These are phyloP conservation scores for Kluyveromyces nonfermentans DNA, from an alignment of 805 yeast species.

Conservation along the genomic window DNA sequence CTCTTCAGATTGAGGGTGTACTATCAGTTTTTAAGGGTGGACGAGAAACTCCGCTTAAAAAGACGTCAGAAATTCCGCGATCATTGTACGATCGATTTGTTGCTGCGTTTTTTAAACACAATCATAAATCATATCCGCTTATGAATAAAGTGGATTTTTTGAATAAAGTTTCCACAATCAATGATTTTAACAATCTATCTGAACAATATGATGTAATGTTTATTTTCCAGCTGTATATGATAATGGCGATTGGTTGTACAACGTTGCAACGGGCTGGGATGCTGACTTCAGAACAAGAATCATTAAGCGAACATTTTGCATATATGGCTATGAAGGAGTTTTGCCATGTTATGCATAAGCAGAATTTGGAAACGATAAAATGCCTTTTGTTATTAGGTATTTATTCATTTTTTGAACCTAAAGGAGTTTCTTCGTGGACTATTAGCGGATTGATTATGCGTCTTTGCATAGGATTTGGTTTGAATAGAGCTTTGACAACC, in stretches of 20 bases:
- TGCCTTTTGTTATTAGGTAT: conserved; percentile 38
- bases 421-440: conserved; percentile 44
- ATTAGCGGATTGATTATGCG: conserved; percentile 40
- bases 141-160: conserved; percentile 32
- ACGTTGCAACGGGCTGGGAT: conserved; percentile 36
- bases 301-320: conserved; percentile 34
- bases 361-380: conserved; percentile 34
- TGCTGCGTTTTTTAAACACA: conserved; percentile 37
- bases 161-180: conserved; percentile 24
- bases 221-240: conserved; percentile 41
- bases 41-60: conserved; percentile 19
- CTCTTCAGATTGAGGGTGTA: conserved; percentile 25
- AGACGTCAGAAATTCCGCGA: conserved; percentile 24
- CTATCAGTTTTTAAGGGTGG: conserved; percentile 26
- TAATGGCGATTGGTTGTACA: conserved; percentile 47
- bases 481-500: conserved; percentile 32
- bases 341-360: conserved; percentile 31
- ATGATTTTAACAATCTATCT: conserved; percentile 26
- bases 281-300: conserved; percentile 29
- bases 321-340: conserved; percentile 35
- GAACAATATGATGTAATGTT: conserved; percentile 18
- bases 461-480: conserved; percentile 36
- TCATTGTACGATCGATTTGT: conserved; percentile 30
- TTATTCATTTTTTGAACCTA: conserved; percentile 42
- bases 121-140: conserved; percentile 37